Evolutionary conservation across 169 alveolate species (phyloP).

Genomic region (Cryptosporidium tyzzeri): DNA sequence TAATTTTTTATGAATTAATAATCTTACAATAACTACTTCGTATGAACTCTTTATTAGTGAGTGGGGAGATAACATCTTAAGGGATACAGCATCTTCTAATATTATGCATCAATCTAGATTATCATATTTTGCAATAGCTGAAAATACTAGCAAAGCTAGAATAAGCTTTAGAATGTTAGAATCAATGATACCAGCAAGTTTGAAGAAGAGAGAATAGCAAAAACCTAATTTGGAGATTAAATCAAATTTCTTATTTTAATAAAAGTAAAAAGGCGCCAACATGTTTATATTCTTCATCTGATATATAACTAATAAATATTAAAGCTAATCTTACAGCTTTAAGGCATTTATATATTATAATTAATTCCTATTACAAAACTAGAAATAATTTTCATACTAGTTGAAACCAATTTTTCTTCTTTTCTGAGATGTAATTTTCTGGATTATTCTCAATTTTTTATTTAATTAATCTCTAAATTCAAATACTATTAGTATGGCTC

Average conservation of each 20-base stretch:
- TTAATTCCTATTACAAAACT: too few species aligned
- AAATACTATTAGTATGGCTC: too few species aligned
- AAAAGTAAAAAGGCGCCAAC: not conserved
- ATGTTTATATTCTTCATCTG: too few species aligned
- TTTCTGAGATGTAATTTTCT: too few species aligned
- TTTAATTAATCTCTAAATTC: too few species aligned
- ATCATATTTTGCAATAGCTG: constrained; percentile 92
- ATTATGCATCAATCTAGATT: constrained; percentile 91
- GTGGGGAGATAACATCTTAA: constrained; percentile 91
- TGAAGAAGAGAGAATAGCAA: not conserved
- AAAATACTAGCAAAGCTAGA: constrained; percentile 89
- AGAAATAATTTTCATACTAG: too few species aligned
- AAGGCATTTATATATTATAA: too few species aligned
- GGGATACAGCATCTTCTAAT: constrained; percentile 93
- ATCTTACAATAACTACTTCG: not conserved
- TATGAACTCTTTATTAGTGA: constrained; percentile 85
- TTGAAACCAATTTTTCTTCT: too few species aligned
- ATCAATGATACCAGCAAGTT: constrained; percentile 65
- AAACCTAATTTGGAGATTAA: not conserved
- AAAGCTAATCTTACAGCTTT: too few species aligned
- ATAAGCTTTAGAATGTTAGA: constrained; percentile 83
- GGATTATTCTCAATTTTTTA: too few species aligned
- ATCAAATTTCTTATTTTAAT: not conserved
- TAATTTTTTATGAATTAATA: too few species aligned
- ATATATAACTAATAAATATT: too few species aligned